Percentiles rank a stretch among this genome's conserved stretches.
Evolutionary conservation across 2,329 filamentous ascomycete genomes (phyloP).

Genomic region (Aspergillus ibericus): DNA sequence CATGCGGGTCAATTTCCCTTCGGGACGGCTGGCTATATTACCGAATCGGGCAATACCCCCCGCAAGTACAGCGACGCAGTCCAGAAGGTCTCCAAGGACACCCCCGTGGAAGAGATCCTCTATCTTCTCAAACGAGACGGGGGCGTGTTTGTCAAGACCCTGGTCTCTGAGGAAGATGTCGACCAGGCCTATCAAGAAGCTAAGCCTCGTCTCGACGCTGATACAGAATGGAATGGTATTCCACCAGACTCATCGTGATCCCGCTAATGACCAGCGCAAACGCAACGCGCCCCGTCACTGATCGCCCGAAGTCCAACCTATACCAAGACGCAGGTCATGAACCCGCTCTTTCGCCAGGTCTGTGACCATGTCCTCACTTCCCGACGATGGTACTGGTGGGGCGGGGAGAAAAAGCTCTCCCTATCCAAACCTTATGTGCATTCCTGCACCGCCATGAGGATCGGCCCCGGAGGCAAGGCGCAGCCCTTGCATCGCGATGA

Average conservation of each 20-base stretch:
- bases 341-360: slow-evolving; percentile 27
- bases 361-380: slow-evolving; percentile 30
- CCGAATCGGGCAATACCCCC: neutral
- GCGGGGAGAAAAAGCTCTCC: slow-evolving; percentile 26
- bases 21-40: neutral
- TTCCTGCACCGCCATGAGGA: slow-evolving; percentile 18
- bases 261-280: slow-evolving; percentile 6
- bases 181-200: slow-evolving; percentile 4
- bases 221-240: neutral
- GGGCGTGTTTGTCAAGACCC: slow-evolving; percentile 4
- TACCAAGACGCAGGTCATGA: slow-evolving; percentile 20
- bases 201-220: neutral
- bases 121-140: slow-evolving; percentile 10
- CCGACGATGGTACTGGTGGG: slow-evolving; percentile 30
- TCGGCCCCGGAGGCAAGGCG: slow-evolving; percentile 23
- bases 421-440: slow-evolving; percentile 26
- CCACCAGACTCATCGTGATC: too few relatives aligned
- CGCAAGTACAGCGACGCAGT: neutral
- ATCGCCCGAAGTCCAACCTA: slow-evolving; percentile 9
- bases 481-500: slow-evolving; percentile 26
- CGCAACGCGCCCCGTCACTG: slow-evolving; percentile 6
- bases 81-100: slow-evolving; percentile 5
- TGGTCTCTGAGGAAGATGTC: neutral
- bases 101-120: neutral
- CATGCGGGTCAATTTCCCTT: neutral